Base-by-base conservation (phyloP, 306 rosid species). In the Inga laurina region DNA sequence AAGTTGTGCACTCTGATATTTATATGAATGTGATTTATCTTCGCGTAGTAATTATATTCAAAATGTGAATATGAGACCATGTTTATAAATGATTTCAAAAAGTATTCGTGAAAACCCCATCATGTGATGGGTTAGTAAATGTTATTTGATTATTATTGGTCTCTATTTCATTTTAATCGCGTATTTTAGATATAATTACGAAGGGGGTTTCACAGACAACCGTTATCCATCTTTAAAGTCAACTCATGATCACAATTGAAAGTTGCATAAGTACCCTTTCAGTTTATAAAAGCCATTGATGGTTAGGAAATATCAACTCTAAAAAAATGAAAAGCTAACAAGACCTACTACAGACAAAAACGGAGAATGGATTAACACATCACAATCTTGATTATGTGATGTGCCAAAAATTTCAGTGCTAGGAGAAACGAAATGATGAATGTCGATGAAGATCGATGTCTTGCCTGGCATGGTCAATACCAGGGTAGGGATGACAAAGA, bases 141-240 rank as follows among this genome's bases (percentile, higher is more conserved):
- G n/a, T n/a, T n/a, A n/a, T n/a, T n/a, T n/a, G n/a, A n/a, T n/a
- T n/a, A n/a, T n/a, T n/a, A n/a, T n/a, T n/a, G n/a, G n/a, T n/a
- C n/a, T n/a, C n/a, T n/a, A n/a, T n/a, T n/a, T n/a, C n/a, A n/a
- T n/a, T n/a, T n/a, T n/a, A n/a, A n/a, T n/a, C n/a, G n/a, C n/a
- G n/a, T n/a, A n/a, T n/a, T n/a, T n/a, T n/a, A n/a, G n/a, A n/a
- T n/a, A n/a, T n/a, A n/a, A n/a, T n/a, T n/a, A n/a, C n/a, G n/a
- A n/a, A n/a, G n/a, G n/a, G n/a, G n/a, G n/a, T n/a, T n/a, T n/a
- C n/a, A n/a, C n/a, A 70, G 35, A 70, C 52, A 46, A 74, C 71
- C 34, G 76, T 39, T 73, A 30, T 74, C 72, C 56, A 77, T 37
- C 37, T 39, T 84, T 81, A 3, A 22, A 81, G 73, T 34, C 65